phyloP scores from a whole-genome alignment of 148 eudicot species.

The Tetragonia tetragonoides region DNA sequence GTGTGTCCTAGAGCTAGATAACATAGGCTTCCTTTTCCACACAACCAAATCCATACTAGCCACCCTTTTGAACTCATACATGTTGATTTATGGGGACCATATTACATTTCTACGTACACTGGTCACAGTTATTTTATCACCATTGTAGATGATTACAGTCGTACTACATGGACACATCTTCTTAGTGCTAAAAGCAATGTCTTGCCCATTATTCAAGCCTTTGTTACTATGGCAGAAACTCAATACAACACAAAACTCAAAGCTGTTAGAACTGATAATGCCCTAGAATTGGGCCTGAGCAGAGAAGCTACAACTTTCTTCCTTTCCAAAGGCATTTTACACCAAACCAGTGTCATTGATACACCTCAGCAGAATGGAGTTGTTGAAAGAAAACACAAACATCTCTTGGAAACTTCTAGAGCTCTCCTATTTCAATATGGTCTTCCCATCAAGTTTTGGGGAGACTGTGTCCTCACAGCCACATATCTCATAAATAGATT shows the following conservation, averaged over 20 bases:
- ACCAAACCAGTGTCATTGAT: background rate
- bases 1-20: background rate
- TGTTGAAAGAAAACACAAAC: too few relatives aligned
- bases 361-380: slow-evolving; percentile 6
- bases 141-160: background rate
- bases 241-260: background rate
- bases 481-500: background rate
- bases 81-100: too few relatives aligned
- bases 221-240: background rate
- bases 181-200: too few relatives aligned
- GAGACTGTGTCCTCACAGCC: background rate
- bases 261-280: background rate
- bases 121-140: background rate
- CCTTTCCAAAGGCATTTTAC: background rate
- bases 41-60: background rate
- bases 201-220: background rate
- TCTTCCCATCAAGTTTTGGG: background rate
- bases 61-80: background rate
- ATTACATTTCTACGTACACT: background rate
- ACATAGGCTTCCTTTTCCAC: background rate
- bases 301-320: too few relatives aligned
- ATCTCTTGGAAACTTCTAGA: background rate
- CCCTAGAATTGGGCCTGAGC: background rate
- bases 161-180: too few relatives aligned
- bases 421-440: background rate